Base-by-base conservation (phyloP, 805 yeast genomes). In the Myxozyma udenii region DNA sequence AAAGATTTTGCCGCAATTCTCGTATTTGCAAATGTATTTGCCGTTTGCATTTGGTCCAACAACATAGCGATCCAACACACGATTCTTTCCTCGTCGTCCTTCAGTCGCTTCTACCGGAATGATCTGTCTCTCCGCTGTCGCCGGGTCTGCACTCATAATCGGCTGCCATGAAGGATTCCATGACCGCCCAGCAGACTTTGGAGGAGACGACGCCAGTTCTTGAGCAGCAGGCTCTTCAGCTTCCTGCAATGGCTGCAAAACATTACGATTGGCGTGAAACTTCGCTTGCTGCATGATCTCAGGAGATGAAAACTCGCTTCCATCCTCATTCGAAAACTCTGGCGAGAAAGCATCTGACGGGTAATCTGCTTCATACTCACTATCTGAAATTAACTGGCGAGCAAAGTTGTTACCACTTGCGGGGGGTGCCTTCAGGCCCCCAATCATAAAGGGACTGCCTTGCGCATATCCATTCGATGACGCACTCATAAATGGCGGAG, bases 1-100 rank as follows among this genome's bases (percentile, higher is more conserved):
- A 69, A 93, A 48, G 48, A 77, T 72, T 69, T 93, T 89, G 7
- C 86, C 85, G 70, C 99, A 93, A 48, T 76, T 75, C 14, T 84
- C 78, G 68, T 75, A 91, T 53, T 78, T 75, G 68, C 99, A 93
- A 33, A 81, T 76, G 70, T 78, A 95, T 26, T 77, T 73, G 54
- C 83, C 85, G 44, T 84, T 79, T 26, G 73, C 78, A 58, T 85
- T 84, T 6, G 62, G 62, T 3, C 58, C 62, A 6, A 30, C 35
- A 9, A 55, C 58, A 24, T 55, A 55, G 5, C 4, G 18, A 28
- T 55, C 60, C 3, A 55, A 57, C 24, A 55, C 30, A 24, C 41
- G 44, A 2, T 32, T 24, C 19, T 35, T 22, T 11, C 43, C 6
- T 41, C 47, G 3, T 48, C 51, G 4, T 16, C 44, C 25, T 28